Base-by-base conservation (phyloP, 225 moss, liverwort and hornwort species). In the Pleurozium schreberi region DNA sequence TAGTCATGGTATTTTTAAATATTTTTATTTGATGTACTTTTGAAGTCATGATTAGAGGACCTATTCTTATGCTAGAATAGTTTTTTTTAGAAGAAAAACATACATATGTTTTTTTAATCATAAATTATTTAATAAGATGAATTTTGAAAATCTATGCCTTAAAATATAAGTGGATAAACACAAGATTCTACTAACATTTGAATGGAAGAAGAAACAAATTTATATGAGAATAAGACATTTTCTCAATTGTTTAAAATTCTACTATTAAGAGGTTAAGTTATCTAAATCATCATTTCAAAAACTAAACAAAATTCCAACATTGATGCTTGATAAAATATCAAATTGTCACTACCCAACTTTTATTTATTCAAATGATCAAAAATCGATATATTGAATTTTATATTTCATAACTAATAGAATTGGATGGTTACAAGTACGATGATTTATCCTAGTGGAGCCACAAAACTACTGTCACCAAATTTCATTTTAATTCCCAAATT, bases 331-430 rank as follows among this genome's bases (percentile, higher is more conserved):
- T 17, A 38, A 38, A 25, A 2, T n/a, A 26, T 78, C 16, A n/a
- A 78, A 57, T 57, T 57, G 2, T 26, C 7, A 26, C 2, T 4
- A 26, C 4, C 16, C 1, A 78, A 26, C 0, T 17, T 1, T 78
- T 78, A n/a, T 78, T 17, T 10, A 57, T 38, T 2, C 16, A 6
- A 55, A 38, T 25, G 25, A 55, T 55, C 0, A 6, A 55, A 53
- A 38, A 25, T 0, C 4, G 25, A 55, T 15, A 14, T 5, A 55
- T 6, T 38, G 7, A 23, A 0, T 15, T 22, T 4, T 53, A 23
- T 9, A 77, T 15, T 36, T 38, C 1, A 0, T 36, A 0, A 6
- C 3, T 9, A 36, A 52, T 1, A 1, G 38, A 77, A 9, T 22
- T 38, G 10, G 38, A 14, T 55, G 6, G 22, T 36, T 77, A 26